These are phyloP conservation scores for Trametes coccinea DNA, from an alignment of 768 basidiomycete species.

Conservation along the genomic window DNA sequence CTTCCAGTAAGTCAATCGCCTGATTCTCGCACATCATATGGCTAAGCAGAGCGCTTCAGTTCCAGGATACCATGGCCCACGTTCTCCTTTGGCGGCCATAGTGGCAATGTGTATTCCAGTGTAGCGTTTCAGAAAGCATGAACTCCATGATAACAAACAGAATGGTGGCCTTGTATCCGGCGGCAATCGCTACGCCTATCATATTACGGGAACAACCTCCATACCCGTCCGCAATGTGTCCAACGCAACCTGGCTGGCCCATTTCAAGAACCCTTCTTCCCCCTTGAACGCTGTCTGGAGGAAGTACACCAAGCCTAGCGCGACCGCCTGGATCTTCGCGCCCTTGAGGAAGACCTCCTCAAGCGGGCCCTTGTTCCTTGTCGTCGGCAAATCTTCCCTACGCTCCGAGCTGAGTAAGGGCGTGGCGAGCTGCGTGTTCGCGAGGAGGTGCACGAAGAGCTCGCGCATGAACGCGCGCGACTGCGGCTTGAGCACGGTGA, in stretches of 20 bases:
- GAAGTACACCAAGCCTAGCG: constrained; percentile 78
- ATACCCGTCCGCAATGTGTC: constrained; percentile 69
- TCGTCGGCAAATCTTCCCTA: constrained; percentile 38
- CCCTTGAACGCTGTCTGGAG: constrained; percentile 47
- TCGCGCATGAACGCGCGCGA: constrained; percentile 68
- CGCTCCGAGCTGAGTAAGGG: constrained; percentile 52
- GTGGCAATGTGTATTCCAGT: constrained; percentile 67
- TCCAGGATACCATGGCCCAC: constrained; percentile 72
- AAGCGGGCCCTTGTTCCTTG: constrained; percentile 57
- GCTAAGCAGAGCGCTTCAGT: constrained; percentile 38
- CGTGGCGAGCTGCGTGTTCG: constrained; percentile 72
- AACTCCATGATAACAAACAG: neutral
- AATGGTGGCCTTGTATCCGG: no score
- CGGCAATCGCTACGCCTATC: neutral
- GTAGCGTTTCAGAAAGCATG: constrained; percentile 64
- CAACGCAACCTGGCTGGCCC: constrained; percentile 67
- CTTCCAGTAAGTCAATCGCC: constrained; percentile 54
- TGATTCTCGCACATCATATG: neutral
- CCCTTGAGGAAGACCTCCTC: constrained; percentile 83
- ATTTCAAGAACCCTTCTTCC: constrained; percentile 50
- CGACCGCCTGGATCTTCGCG: constrained; percentile 60
- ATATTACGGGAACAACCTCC: constrained; percentile 48
- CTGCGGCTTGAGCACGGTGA: constrained; percentile 66
- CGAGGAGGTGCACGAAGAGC: constrained; percentile 67
- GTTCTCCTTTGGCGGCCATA: constrained; percentile 76